Conservation (phyloP, 306 rosid genomes). For the Psophocarpus tetragonolobus region DNA sequence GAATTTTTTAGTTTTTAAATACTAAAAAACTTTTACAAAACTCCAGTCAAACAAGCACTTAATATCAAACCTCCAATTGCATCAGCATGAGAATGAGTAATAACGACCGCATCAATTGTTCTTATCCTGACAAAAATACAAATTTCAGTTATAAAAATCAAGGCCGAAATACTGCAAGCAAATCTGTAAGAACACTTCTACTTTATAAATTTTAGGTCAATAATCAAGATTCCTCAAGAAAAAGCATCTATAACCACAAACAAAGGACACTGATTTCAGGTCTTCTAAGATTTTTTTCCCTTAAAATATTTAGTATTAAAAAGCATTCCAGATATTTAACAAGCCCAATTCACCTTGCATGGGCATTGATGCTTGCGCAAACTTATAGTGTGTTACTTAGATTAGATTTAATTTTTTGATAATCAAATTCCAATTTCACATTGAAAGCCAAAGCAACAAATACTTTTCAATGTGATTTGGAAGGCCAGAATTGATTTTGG, state of each 20-base stretch:
- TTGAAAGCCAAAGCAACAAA: too few species aligned
- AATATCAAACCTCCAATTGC: slow-evolving; percentile 89
- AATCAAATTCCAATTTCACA: too few species aligned
- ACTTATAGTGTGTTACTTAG: too few species aligned
- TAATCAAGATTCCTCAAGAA: slow-evolving; percentile 4
- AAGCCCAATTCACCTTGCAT: slow-evolving; percentile 12
- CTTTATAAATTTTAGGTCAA: slow-evolving; percentile 6
- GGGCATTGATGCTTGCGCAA: not conserved
- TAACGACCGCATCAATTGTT: slow-evolving; percentile 86
- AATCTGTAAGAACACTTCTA: slow-evolving; percentile 21
- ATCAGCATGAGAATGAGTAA: slow-evolving; percentile 99
- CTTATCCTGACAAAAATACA: slow-evolving; percentile 91
- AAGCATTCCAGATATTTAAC: slow-evolving; percentile 20
- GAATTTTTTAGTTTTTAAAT: too few species aligned
- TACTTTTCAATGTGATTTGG: too few species aligned
- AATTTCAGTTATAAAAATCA: slow-evolving; percentile 43
- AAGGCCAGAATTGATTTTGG: too few species aligned
- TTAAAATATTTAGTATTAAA: not conserved
- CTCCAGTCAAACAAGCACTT: too few species aligned
- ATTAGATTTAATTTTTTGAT: too few species aligned
- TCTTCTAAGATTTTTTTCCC: not conserved
- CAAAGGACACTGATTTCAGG: not conserved
- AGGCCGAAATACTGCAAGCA: slow-evolving; percentile 30
- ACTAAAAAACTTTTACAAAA: too few species aligned
- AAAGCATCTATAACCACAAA: not conserved